Conservation (phyloP, 2,329 filamentous ascomycete genomes). For the Botryotinia globosa region DNA sequence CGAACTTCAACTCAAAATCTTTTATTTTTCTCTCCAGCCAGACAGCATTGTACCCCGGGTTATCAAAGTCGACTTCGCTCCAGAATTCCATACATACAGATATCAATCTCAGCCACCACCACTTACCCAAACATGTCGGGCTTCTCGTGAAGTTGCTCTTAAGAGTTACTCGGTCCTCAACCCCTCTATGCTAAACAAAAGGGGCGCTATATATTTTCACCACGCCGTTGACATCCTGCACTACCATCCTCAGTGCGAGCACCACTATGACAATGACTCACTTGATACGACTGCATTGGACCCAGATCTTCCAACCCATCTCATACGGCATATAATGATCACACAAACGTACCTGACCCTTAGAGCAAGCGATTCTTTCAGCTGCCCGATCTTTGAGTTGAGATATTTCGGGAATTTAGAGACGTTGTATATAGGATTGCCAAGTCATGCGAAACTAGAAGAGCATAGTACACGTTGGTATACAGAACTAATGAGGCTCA, state of each 20-base stretch:
- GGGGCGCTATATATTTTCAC: constrained; percentile 9
- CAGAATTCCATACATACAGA: not conserved
- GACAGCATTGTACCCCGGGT: constrained; percentile 3
- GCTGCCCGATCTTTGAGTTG: constrained; percentile 7
- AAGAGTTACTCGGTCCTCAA: not conserved
- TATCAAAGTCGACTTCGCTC: not conserved
- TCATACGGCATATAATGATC: constrained; percentile 15
- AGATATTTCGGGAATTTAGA: not conserved
- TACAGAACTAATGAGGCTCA: constrained; percentile 5
- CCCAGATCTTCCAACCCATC: not conserved
- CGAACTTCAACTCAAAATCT: constrained; percentile 15
- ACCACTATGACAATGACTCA: not conserved
- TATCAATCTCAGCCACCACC: constrained; percentile 10
- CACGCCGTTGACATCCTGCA: constrained; percentile 1
- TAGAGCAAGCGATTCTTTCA: constrained; percentile 3
- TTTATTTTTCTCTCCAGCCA: not conserved
- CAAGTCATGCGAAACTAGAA: not conserved
- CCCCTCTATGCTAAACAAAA: not conserved
- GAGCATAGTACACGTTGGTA: not conserved
- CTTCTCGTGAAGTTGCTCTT: constrained; percentile 8
- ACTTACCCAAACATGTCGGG: not conserved
- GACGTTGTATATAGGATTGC: constrained; percentile 15
- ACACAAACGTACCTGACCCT: constrained; percentile 10
- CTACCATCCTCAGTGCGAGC: not conserved
- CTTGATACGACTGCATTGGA: not conserved